Evolutionary conservation across 2,329 filamentous ascomycete genomes (phyloP), one percentile per base, ranked within the genome.

Genomic region (Neofusicoccum ribis): DNA sequence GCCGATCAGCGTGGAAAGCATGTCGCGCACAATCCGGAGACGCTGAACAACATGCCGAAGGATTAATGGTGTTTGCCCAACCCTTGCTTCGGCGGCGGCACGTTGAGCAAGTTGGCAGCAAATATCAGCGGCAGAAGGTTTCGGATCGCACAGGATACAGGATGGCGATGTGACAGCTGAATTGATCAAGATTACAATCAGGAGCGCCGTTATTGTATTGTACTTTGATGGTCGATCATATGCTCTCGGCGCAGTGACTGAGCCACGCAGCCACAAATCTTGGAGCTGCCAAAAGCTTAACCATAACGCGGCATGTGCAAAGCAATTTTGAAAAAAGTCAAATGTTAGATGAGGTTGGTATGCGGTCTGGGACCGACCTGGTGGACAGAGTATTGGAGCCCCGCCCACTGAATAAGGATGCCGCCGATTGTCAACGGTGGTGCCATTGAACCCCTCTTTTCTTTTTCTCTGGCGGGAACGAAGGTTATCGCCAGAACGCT

Each of bases 11-110:
- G 78, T 51, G 77, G 77, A 2, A 77, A 80, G 54, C 39, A 70
- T 52, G 78, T 80, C 41, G 73, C 77, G 11, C 76, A 80, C 65
- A 79, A 80, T 52, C 77, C 78, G 0, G 77, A 69, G 27, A 76
- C 75, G 23, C 56, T 80, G 34, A 69, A 70, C 51, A 65, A 60
- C 31, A 17, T 60, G 27, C 20, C 27, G 11, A 60, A 60, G 43
- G 8, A 60, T 5, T 47, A 34, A 37, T 36, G 14, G 4, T 36
- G 2, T 27, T n/a, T 51, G 7, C 23, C 56, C 6, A 5, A 23
- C 52, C 34, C 52, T 46, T 46, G 54, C n/a, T 46, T 46, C 15
- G 11, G 27, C 5, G 6, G 27, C 6, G 27, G 5, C 23, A 1
- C 2, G 27, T 20, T 15, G 44, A 27, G 15, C 5, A 15, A 7